These are phyloP conservation scores for Trichosporon sp. DNA, from an alignment of 1,284 basidiomycete species.

Conservation along the genomic window DNA sequence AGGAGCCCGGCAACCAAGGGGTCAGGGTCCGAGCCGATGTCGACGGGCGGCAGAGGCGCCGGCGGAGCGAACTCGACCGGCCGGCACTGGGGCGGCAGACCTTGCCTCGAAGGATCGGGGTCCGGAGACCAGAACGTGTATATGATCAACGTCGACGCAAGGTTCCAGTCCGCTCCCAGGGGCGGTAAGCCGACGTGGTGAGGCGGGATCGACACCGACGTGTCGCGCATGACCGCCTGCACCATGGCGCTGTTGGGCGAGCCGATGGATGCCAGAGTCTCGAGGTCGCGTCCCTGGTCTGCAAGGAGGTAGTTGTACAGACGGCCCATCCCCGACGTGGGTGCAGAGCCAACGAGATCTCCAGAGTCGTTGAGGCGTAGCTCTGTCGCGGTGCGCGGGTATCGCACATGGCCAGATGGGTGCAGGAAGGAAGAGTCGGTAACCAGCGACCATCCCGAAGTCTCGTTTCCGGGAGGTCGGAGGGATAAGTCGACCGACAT, in stretches of 20 bases:
- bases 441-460: constrained; percentile 24
- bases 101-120: not conserved
- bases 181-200: constrained; percentile 18
- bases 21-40: constrained; percentile 26
- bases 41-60: not conserved
- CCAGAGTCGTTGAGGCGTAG: constrained; percentile 19
- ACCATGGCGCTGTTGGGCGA: constrained; percentile 25
- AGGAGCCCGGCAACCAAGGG: constrained; percentile 28
- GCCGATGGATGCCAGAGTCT: constrained; percentile 18
- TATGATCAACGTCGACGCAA: constrained; percentile 27
- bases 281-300: not conserved
- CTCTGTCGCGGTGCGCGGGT: constrained; percentile 5
- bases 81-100: constrained; percentile 23
- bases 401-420: not conserved
- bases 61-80: constrained; percentile 28
- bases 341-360: constrained; percentile 14
- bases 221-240: constrained; percentile 32
- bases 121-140: constrained; percentile 31
- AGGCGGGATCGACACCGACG: constrained; percentile 4
- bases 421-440: constrained; percentile 27
- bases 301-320: constrained; percentile 26
- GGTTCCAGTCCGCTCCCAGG: constrained; percentile 26
- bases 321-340: constrained; percentile 19
- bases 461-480: constrained; percentile 16
- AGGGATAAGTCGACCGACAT: constrained; percentile 19